phyloP scores from a whole-genome alignment of 805 yeast species.

The Zygosaccharomyces siamensis region DNA sequence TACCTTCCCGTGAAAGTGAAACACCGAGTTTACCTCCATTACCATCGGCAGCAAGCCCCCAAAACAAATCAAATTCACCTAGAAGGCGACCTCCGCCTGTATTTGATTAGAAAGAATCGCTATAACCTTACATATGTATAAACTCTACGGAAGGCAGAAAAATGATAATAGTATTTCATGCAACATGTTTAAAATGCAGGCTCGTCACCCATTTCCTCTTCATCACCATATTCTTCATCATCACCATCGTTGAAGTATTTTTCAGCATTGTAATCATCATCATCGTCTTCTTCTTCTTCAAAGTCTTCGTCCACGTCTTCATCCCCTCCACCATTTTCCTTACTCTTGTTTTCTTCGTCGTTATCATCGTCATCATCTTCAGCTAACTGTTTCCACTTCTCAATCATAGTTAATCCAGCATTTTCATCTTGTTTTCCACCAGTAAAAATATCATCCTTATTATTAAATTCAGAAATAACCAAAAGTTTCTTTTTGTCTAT shows the following conservation, averaged over 20 bases:
- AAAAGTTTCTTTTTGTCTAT: slow-evolving; percentile 49
- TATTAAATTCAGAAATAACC: slow-evolving; percentile 37
- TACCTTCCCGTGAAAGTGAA: background rate
- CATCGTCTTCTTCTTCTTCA: slow-evolving; percentile 54
- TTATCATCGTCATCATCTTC: slow-evolving; percentile 45
- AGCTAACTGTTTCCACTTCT: slow-evolving; percentile 45
- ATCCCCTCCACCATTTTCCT: slow-evolving; percentile 36
- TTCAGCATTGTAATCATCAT: slow-evolving; percentile 60
- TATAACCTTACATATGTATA: background rate
- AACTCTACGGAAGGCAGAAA: background rate
- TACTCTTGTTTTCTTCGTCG: slow-evolving; percentile 21
- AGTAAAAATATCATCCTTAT: slow-evolving; percentile 26
- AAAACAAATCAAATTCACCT: slow-evolving; percentile 15
- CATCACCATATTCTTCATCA: slow-evolving; percentile 45
- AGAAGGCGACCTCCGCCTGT: slow-evolving; percentile 15
- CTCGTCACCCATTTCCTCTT: slow-evolving; percentile 51
- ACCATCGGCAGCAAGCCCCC: slow-evolving; percentile 11
- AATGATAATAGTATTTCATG: background rate
- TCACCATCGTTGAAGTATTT: slow-evolving; percentile 59
- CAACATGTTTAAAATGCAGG: slow-evolving; percentile 46
- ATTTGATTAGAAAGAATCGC: background rate
- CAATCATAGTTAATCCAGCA: slow-evolving; percentile 38
- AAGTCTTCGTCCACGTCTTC: slow-evolving; percentile 53
- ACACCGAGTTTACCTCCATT: slow-evolving; percentile 15
- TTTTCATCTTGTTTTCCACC: slow-evolving; percentile 29